Evolutionary conservation across 2,329 filamentous ascomycete species (phyloP), one percentile per base, ranked within the genome.

Genomic region (Rhinocladiella similis): DNA sequence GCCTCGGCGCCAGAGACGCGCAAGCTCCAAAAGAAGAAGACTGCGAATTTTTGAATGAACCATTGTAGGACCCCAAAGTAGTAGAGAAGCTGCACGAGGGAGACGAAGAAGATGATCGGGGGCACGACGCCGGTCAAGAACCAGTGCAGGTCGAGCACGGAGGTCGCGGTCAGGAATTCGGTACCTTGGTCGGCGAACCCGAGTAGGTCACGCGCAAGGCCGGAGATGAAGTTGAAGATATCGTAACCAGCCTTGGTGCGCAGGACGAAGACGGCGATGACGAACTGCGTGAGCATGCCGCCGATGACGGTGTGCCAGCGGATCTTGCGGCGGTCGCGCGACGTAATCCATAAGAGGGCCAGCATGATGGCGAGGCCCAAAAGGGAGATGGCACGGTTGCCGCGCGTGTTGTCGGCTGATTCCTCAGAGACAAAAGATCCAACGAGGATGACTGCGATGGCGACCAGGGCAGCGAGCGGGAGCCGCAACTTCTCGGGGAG

Each of bases 61-160:
- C 92, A 96, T 75, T 96, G 91, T 51, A 96, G 77, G 61, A 91
- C 79, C 2, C 88, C 89, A 65, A 86, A 80, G 77, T 92, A 88
- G 77, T 90, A 95, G 42, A 95, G 74, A 13, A 96, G 83, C 73
- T 95, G 89, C 22, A 96, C 90, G n/a, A 96, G 80, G 1, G 91
- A 85, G 56, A 96, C 89, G 83, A 97, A 96, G 84, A 96, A 97
- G 77, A 96, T 90, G 74, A 97, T 95, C 66, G 92, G 86, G 0
- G 92, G 91, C n/a, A 95, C 81, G 60, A 96, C 91, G 48, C 80
- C 77, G 48, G 88, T 80, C 61, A 96, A 79, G 82, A 96, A 96
- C 82, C 82, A 91, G 3, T 67, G 64, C 1, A 79, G 3, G 76
- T 68, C 5, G 79, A 76, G 6, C 45, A 72, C 72, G 2, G 72